These are phyloP conservation scores for Podila minutissima DNA, from an alignment of 192 early-diverging fungal genomes.

Conservation along the genomic window DNA sequence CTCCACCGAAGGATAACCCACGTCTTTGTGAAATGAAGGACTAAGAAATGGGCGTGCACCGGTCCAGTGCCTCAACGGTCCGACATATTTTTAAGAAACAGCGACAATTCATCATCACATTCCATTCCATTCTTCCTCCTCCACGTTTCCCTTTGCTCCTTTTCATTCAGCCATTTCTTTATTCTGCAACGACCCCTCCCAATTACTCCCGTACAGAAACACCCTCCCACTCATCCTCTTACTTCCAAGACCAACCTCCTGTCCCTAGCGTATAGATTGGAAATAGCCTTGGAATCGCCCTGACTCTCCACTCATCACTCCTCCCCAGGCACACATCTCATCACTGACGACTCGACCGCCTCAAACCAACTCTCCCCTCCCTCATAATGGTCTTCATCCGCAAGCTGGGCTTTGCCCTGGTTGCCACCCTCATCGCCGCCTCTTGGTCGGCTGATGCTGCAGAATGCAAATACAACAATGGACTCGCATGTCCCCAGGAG, in stretches of 20 bases:
- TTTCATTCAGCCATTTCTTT: neutral
- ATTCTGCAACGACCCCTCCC: neutral
- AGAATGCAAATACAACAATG: constrained; percentile 39
- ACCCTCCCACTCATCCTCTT: too few species aligned
- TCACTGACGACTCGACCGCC: neutral
- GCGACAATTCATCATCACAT: neutral
- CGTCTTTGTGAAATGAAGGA: too few species aligned
- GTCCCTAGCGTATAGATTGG: too few species aligned
- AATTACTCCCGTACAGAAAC: neutral
- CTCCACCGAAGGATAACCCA: too few species aligned
- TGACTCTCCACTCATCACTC: too few species aligned
- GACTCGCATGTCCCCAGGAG: constrained; percentile 31
- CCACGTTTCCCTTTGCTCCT: neutral
- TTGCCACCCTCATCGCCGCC: constrained; percentile 17
- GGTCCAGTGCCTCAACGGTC: too few species aligned
- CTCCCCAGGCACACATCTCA: too few species aligned
- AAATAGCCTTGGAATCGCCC: too few species aligned
- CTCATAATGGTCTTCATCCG: constrained; percentile 20
- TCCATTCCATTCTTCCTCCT: neutral
- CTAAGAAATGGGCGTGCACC: too few species aligned
- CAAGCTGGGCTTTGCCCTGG: constrained; percentile 22
- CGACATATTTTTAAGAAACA: neutral
- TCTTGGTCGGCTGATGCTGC: constrained; percentile 20
- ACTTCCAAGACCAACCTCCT: too few species aligned
- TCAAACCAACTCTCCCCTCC: neutral